Percentiles rank a stretch among this genome's conserved stretches.
These are phyloP conservation scores for Fusarium irregulare DNA, from an alignment of 2,329 filamentous ascomycete genomes.

Conservation along the genomic window DNA sequence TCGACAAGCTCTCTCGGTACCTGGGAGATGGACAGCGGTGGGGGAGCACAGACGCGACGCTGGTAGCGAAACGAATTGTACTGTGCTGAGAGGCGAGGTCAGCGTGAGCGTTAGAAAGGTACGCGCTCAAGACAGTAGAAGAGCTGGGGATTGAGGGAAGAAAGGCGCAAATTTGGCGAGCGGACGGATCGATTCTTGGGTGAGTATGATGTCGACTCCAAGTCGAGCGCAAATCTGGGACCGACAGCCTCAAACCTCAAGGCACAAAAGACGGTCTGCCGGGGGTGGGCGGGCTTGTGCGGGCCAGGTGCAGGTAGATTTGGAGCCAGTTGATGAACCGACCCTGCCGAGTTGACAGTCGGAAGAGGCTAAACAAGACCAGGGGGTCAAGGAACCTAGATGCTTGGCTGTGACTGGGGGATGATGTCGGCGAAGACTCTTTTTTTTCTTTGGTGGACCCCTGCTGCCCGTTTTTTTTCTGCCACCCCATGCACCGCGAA, in stretches of 20 bases:
- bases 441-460: slow-evolving; percentile 28
- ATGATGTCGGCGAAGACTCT: slow-evolving; percentile 42
- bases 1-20: slow-evolving; percentile 44
- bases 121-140: slow-evolving; percentile 28
- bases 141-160: slow-evolving; percentile 30
- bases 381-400: slow-evolving; percentile 44
- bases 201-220: slow-evolving; percentile 46
- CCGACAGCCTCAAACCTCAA: slow-evolving; percentile 42
- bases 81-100: slow-evolving; percentile 22
- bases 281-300: slow-evolving; percentile 43
- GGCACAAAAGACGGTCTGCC: slow-evolving; percentile 47
- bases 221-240: slow-evolving; percentile 41
- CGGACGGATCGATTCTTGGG: slow-evolving; percentile 39
- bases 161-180: slow-evolving; percentile 43
- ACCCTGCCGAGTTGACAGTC: slow-evolving; percentile 48
- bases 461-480: slow-evolving; percentile 46
- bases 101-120: slow-evolving; percentile 16
- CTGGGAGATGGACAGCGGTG: slow-evolving; percentile 42
- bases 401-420: slow-evolving; percentile 43
- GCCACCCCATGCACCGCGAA: slow-evolving; percentile 29
- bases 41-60: slow-evolving; percentile 43
- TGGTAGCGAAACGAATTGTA: slow-evolving; percentile 36
- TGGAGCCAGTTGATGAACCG: slow-evolving; percentile 46
- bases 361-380: slow-evolving; percentile 45
- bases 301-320: slow-evolving; percentile 37